Base-by-base conservation (phyloP, 2,329 filamentous ascomycete genomes). In the Ophiognomonia clavigignenti-juglandacearum region DNA sequence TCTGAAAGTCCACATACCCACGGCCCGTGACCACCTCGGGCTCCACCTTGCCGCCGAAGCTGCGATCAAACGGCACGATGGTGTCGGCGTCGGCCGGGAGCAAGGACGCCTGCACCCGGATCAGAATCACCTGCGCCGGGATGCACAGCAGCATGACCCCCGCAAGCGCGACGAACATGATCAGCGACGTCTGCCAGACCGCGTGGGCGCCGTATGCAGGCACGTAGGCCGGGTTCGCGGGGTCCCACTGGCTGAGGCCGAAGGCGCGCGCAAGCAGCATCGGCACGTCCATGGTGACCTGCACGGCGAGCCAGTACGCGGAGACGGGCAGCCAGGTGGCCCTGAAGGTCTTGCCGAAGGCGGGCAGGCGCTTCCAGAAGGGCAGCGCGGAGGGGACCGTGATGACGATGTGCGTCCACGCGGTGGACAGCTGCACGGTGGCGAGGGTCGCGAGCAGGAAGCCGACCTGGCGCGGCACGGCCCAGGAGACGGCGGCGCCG, bases 61-160 rank as follows among this genome's bases (percentile, higher is more conserved):
- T 85, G 54, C 90, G 86, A 72, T 97, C 92, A 59, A 97, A 96
- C 26, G 88, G 85, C 29, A 97, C 83, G 54, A 96, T 86, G 22
- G 88, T 82, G 68, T 95, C 85, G 55, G 90, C 78, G 16, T 88
- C 83, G 50, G 88, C 84, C 1, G 89, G 80, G 3, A 97, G 80
- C 57, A 96, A 82, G 40, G 88, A 92, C 6, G 91, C 90, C 63
- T 95, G 89, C 29, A 96, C 83, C 53, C 92, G 88, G 55, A 86
- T 75, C 50, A 95, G 80, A 19, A 88, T 79, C 26, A 92, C 86
- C 50, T 80, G 77, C 32, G 88, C 80, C 16, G 92, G 91, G 47
- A 96, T 76, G 53, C 88, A 73, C 50, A 91, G 66, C 46, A 89
- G 66, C 36, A 85, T 66, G 47, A 78, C 71, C 44, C 83, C 61